A percentile compares a stretch with the other conserved stretches of the same genome.
These are phyloP conservation scores for Pythium angustatum DNA, from an alignment of 352 stramenopile genomes.

Conservation along the genomic window DNA sequence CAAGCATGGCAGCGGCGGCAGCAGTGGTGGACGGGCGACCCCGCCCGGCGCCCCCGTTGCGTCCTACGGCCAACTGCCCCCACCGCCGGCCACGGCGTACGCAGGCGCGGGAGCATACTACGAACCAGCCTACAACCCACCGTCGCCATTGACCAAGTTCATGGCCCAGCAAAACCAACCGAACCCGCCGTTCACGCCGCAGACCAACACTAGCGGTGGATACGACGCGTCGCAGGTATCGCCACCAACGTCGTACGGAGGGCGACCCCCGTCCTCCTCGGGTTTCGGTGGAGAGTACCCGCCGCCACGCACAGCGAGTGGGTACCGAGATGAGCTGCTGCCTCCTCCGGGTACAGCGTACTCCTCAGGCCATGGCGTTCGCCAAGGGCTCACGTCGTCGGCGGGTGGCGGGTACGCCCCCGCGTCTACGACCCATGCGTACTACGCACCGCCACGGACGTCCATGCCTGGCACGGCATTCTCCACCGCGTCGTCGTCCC, in stretches of 20 bases:
- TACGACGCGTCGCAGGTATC: conserved; percentile 10
- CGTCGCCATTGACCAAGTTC: conserved; percentile 73
- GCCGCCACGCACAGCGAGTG: conserved; percentile 13
- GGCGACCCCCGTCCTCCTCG: conserved; percentile 6
- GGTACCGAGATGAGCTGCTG: conserved; percentile 12
- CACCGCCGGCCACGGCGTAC: conserved; percentile 18
- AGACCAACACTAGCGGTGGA: not conserved
- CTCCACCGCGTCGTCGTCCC: conserved; percentile 17
- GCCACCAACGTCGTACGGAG: not conserved
- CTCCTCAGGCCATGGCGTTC: conserved; percentile 1
- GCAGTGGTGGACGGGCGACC: conserved; percentile 7
- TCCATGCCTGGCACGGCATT: conserved; percentile 15
- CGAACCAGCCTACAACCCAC: conserved; percentile 30
- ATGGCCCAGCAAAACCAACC: conserved; percentile 62
- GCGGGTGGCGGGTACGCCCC: not conserved
- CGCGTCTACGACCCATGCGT: too few relatives aligned
- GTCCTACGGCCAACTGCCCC: conserved; percentile 5
- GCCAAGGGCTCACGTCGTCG: conserved; percentile 12
- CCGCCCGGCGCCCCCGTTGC: not conserved
- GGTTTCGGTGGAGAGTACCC: conserved; percentile 1
- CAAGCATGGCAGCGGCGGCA: conserved; percentile 36
- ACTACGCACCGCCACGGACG: not conserved
- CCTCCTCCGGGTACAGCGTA: conserved; percentile 1
- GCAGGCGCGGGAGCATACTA: conserved; percentile 6
- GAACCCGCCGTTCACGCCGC: conserved; percentile 3